Percentiles rank a stretch among this genome's conserved stretches.
phyloP scores from a whole-genome alignment of 176 grass and related monocot genomes.

The Triticum dicoccoides region DNA sequence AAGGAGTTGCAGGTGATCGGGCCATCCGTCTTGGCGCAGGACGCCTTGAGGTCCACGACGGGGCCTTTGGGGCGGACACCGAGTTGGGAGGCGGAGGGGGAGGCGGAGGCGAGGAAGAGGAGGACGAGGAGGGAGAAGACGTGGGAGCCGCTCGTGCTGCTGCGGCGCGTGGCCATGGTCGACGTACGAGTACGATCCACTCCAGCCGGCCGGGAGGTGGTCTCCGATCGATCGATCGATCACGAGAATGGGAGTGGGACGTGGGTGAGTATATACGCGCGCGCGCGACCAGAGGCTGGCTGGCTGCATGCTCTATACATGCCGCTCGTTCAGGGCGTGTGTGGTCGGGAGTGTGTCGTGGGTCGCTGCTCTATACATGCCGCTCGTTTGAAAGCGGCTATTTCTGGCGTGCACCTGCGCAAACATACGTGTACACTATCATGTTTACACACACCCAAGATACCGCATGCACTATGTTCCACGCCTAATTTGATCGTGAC shows the following conservation, averaged over 20 bases:
- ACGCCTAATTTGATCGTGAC: too few species aligned
- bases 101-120: not conserved
- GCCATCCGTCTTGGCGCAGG: conserved; percentile 34
- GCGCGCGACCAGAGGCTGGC: not conserved
- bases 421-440: too few species aligned
- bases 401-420: not conserved
- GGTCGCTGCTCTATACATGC: not conserved
- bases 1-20: conserved; percentile 6
- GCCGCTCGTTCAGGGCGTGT: not conserved
- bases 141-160: not conserved
- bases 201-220: not conserved
- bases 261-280: not conserved
- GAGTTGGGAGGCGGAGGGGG: not conserved
- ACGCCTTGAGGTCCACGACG: not conserved
- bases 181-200: not conserved
- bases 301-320: not conserved
- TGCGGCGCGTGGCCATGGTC: not conserved
- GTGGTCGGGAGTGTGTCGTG: conserved; percentile 26
- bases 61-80: not conserved
- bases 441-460: too few species aligned
- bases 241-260: not conserved
- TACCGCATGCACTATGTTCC: too few species aligned
- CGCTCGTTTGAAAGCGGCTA: not conserved
- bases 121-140: not conserved
- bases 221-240: not conserved